A percentile compares a stretch with the other conserved stretches of the same genome.
Conservation (phyloP, 345 rosid species). For the Ceriops decandra region DNA sequence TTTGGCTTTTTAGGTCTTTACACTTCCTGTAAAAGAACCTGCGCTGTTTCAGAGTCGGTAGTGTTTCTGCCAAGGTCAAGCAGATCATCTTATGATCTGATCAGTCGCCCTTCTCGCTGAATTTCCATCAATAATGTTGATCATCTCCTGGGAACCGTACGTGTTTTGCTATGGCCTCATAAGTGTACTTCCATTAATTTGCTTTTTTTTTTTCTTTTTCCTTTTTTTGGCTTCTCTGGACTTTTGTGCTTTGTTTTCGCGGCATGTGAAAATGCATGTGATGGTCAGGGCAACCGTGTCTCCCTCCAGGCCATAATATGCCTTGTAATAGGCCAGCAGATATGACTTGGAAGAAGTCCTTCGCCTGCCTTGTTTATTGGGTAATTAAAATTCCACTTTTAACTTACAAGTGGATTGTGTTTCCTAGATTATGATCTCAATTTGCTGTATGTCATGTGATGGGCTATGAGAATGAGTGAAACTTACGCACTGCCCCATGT, state of each 20-base stretch:
- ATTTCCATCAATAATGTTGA: neutral
- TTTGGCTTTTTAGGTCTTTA: constrained; percentile 62
- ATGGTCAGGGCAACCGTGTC: too few species aligned
- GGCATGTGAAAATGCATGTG: too few species aligned
- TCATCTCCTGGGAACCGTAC: neutral
- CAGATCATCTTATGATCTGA: constrained; percentile 33
- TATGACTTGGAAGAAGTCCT: neutral
- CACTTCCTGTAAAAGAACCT: constrained; percentile 61
- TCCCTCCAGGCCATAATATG: too few species aligned
- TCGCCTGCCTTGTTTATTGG: constrained; percentile 1
- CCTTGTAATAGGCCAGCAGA: too few species aligned
- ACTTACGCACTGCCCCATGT: constrained; percentile 32
- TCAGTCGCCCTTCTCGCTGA: constrained; percentile 30
- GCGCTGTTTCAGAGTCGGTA: constrained; percentile 68
- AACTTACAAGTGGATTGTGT: neutral
- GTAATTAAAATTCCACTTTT: neutral
- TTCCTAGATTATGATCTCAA: neutral
- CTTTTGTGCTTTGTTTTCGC: too few species aligned
- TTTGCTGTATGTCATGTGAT: constrained; percentile 38
- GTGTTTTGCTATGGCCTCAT: neutral
- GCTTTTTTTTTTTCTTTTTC: neutral
- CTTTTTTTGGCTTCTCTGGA: neutral
- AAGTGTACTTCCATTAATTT: neutral
- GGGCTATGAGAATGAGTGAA: constrained; percentile 30
- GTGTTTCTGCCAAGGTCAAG: constrained; percentile 55